These are phyloP conservation scores for Thymus quinquecostatus DNA, from an alignment of 257 asterid genomes.

Conservation along the genomic window DNA sequence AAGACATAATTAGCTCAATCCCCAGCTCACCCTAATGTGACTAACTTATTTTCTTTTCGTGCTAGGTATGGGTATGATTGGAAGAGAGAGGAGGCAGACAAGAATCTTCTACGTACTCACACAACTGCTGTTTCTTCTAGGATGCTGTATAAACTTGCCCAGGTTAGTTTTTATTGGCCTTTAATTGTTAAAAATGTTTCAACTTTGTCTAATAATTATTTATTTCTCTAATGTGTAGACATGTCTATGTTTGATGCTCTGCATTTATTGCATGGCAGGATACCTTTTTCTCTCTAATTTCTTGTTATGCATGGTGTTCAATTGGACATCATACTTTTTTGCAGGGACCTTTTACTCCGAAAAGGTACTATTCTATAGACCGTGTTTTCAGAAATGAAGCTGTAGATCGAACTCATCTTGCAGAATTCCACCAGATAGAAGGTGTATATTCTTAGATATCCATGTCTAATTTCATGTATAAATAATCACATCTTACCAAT, in stretches of 20 bases:
- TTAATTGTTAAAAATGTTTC: not conserved
- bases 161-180: conserved; percentile 51
- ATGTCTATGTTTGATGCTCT: not conserved
- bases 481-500: conserved; percentile 1
- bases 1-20: conserved; percentile 10
- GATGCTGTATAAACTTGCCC: conserved; percentile 88
- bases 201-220: not conserved
- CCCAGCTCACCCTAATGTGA: conserved; percentile 20
- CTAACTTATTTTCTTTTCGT: conserved; percentile 9
- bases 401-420: conserved; percentile 96
- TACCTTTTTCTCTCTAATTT: conserved; percentile 7
- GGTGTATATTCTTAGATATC: conserved; percentile 46
- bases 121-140: conserved; percentile 98
- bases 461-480: not conserved
- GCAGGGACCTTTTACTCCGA: conserved; percentile 85
- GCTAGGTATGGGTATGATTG: conserved; percentile 86
- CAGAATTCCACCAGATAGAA: conserved; percentile 99
- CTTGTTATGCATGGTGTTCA: conserved; percentile 21
- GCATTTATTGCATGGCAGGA: not conserved
- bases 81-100: conserved; percentile 96
- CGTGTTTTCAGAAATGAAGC: conserved; percentile 99
- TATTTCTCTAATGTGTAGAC: not conserved
- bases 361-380: conserved; percentile 88
- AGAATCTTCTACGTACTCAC: conserved; percentile 96
- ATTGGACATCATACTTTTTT: conserved; percentile 18